Evolutionary conservation across 1,139 yeast species (phyloP), one percentile per base, ranked within the genome.

Genomic region (Geotrichum klebahnii): DNA sequence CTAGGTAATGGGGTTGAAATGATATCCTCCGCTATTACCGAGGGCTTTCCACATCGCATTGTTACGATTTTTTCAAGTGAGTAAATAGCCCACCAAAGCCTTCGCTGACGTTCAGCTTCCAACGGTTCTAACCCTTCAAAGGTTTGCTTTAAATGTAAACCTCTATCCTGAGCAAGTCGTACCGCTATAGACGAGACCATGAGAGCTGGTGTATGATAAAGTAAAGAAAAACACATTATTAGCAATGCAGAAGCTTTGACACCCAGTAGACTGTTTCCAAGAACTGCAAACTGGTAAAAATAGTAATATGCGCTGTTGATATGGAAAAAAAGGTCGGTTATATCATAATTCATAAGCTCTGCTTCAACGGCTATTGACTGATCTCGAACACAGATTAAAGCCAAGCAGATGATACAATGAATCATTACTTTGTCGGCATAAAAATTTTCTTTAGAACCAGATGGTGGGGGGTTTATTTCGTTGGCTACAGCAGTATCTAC

Each of bases 151-250:
- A 87, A 67, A 60, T 84, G 85, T 22, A 85, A 67, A 0, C 94
- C 94, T 51, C 82, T 65, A 45, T 79, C 83, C 56, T 77, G 81
- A 0, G 87, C 85, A 56, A 72, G 75, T 50, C 87, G 68, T 1
- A 79, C 73, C 0, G 82, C 82, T 6, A 77, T 72, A 0, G 82
- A 67, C 0, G 74, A 62, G 9, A 82, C 59, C 32, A 74, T 67
- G 57, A 73, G 75, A 33, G 75, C 71, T 3, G 71, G 65, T 33
- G 75, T 76, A 16, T 78, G 71, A 4, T 72, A 68, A 20, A 56
- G 50, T 1, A 59, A 52, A 14, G 53, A 55, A 16, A 59, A 52
- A 14, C 56, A 54, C 36, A 59, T 28, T 24, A 57, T 35, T 8
- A 61, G 50, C 22, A 62, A 32, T 1, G 58, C 26, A 3, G 55